Evolutionary conservation across 768 basidiomycete genomes (phyloP), one percentile per base, ranked within the genome.

Genomic region (Tricholoma furcatifolium): DNA sequence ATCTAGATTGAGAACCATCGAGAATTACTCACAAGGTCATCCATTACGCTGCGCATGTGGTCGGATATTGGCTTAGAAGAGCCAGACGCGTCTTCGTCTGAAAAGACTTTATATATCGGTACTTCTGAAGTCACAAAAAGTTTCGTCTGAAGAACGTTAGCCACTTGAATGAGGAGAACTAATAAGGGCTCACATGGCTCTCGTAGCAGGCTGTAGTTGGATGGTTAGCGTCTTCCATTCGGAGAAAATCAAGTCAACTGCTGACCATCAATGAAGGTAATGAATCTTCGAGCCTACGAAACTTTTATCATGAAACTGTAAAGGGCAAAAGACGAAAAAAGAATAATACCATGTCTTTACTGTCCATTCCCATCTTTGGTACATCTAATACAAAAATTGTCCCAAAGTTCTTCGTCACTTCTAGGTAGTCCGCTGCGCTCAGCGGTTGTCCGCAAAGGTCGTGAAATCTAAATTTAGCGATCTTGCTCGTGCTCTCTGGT

Each of bases 401-500:
- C 24, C 81, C 79, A 66, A 97, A 99, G 27, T 76, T 83, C 62
- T 84, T 84, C 3, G 95, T 96, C 51, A 99, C 82, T 72, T 98
- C 93, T 35, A 99, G 67, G 69, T 98, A 99, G 68, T 99, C 97
- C 1, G 93, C 93, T 20, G 97, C 96, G 62, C 91, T 91, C 62
- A 97, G 72, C 1, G 95, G 91, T 60, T 83, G 81, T 0, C 90
- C 91, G 63, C 97, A 99, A 15, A 99, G 76, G 53, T 95, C 84
- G 4, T 81, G 65, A 65, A 99, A 99, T 11, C 75, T 77, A 68
- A 98, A 98, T 67, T 84, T 85, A 7, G 97, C 97, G 48, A 97
- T 80, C 40, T 73, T 80, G 32, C 78, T 80, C 11, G 88, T 87
- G 61, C 91, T 91, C 62, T 91, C 84, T 12, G 94, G 93, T 8